Evolutionary conservation across 2,329 filamentous ascomycete genomes (phyloP).

Genomic region (Coccinonectria pachysandricola): DNA sequence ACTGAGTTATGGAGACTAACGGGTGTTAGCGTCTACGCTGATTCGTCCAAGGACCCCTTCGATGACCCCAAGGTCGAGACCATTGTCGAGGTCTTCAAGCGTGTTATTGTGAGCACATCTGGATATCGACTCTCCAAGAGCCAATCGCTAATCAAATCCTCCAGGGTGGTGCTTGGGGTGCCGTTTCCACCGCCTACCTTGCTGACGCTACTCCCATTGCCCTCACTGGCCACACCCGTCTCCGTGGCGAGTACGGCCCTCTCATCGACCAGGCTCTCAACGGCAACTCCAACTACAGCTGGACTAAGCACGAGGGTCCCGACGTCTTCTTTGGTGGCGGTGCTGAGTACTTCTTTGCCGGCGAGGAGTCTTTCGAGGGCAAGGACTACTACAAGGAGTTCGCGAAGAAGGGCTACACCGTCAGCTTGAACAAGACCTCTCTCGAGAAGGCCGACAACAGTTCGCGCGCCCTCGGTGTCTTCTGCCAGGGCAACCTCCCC

Average conservation of each 20-base stretch:
- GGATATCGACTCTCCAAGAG: no score
- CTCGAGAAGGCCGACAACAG: constrained; percentile 47
- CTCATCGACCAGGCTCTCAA: constrained; percentile 69
- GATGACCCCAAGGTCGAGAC: constrained; percentile 84
- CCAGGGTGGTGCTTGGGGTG: constrained; percentile 46
- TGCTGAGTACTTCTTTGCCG: constrained; percentile 68
- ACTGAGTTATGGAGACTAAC: no score
- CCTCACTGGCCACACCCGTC: constrained; percentile 61
- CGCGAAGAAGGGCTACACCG: constrained; percentile 57
- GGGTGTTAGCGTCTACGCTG: constrained; percentile 62
- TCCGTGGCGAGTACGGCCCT: constrained; percentile 57
- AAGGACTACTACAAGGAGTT: constrained; percentile 76
- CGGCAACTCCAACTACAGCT: constrained; percentile 69
- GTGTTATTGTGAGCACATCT: constrained; percentile 47
- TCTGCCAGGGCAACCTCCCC: constrained; percentile 63
- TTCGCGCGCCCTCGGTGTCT: constrained; percentile 64
- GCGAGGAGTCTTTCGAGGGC: constrained; percentile 52
- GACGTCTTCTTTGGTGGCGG: constrained; percentile 78
- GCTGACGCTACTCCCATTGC: constrained; percentile 77
- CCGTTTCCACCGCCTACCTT: constrained; percentile 70
- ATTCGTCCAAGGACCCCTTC: constrained; percentile 61
- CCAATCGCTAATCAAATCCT: constrained; percentile 5
- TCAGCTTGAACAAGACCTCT: constrained; percentile 65
- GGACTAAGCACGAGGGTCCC: constrained; percentile 63
- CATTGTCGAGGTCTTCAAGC: constrained; percentile 66